Conservation (phyloP, 2,329 filamentous ascomycete species). For the Penicillium sp. region DNA sequence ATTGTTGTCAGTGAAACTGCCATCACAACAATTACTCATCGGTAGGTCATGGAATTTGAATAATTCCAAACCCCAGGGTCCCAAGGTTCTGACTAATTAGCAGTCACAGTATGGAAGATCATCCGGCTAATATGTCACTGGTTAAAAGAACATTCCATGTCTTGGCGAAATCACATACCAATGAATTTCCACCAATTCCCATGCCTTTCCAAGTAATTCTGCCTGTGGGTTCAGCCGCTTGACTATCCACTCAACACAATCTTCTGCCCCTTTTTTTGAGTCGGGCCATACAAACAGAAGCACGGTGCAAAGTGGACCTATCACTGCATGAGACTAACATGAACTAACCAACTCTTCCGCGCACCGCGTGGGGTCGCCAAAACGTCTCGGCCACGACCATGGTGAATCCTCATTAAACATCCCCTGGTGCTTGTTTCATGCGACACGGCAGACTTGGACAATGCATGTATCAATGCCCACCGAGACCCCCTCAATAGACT, state of each 20-base stretch:
- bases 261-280: conserved; percentile 15
- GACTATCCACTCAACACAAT: background rate
- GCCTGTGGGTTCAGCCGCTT: background rate
- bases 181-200: background rate
- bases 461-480: background rate
- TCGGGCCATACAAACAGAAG: background rate
- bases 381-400: background rate
- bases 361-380: background rate
- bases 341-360: background rate
- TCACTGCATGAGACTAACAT: background rate
- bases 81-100: too few species aligned
- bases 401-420: conserved; percentile 11
- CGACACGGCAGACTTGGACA: background rate
- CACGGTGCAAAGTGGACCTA: background rate
- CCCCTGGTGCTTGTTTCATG: background rate
- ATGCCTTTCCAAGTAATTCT: background rate
- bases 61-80: too few species aligned
- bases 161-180: background rate
- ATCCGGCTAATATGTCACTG: conserved; percentile 4
- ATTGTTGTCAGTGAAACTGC: background rate
- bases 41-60: background rate
- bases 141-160: background rate
- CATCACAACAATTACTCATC: background rate
- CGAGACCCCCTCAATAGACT: conserved; percentile 4
- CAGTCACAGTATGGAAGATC: background rate